Evolutionary conservation across 345 rosid species (phyloP).

Genomic region (Salix udensis): DNA sequence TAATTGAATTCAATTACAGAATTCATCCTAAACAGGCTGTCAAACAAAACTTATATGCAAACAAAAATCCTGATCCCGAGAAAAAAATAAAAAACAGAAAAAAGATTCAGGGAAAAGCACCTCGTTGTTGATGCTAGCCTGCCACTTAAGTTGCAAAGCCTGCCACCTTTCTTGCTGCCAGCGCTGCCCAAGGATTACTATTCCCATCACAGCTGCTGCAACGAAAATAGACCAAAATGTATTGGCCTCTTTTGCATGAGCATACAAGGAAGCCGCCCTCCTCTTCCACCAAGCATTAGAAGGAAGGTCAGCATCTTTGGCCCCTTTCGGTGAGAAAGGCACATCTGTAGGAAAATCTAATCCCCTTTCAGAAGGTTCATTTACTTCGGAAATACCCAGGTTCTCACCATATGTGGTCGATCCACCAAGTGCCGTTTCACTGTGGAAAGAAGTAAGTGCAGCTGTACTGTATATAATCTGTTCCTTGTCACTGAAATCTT

Average conservation of each 20-base stretch:
- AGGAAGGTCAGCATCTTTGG: constrained; percentile 57
- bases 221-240: constrained; percentile 84
- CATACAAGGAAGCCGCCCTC: constrained; percentile 64
- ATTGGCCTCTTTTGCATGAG: constrained; percentile 79
- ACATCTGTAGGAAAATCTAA: constrained; percentile 34
- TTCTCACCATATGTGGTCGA: constrained; percentile 40
- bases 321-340: constrained; percentile 30
- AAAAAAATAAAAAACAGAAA: neutral
- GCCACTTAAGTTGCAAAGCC: constrained; percentile 80
- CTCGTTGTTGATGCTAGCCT: constrained; percentile 58
- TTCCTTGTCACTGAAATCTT: constrained; percentile 37
- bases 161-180: constrained; percentile 98
- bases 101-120: constrained; percentile 26
- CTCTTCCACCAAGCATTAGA: constrained; percentile 97
- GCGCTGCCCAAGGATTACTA: constrained; percentile 90
- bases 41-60: neutral
- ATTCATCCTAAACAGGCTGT: too few species aligned
- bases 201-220: constrained; percentile 92
- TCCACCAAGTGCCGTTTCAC: constrained; percentile 44
- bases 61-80: neutral
- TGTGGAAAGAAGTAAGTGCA: constrained; percentile 46
- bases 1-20: too few species aligned
- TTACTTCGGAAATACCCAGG: constrained; percentile 28
- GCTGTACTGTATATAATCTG: constrained; percentile 48
- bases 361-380: constrained; percentile 31